Percentiles rank a stretch among this genome's conserved stretches.
Conservation (phyloP, 768 basidiomycete species). For the Suillus plorans region DNA sequence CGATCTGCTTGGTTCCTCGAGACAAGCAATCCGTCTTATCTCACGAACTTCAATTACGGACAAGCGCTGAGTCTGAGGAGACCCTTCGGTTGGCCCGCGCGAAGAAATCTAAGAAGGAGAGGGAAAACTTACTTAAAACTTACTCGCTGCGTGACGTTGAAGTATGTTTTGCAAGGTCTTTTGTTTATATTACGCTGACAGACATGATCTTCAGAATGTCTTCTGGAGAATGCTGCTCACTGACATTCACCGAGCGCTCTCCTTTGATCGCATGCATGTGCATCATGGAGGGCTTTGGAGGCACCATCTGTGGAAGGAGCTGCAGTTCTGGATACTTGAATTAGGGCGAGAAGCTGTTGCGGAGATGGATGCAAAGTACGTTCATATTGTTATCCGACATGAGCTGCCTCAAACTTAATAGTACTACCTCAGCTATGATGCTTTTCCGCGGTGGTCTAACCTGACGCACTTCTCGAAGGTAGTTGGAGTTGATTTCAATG, state of each 20-base stretch:
- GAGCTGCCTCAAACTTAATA: neutral
- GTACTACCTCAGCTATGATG: too few relatives aligned
- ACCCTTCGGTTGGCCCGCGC: neutral
- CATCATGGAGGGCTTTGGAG: too few relatives aligned
- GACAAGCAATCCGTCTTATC: neutral
- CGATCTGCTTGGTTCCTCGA: slow-evolving; percentile 14
- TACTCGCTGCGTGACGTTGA: too few relatives aligned
- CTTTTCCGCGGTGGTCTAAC: too few relatives aligned
- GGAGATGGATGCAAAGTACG: neutral
- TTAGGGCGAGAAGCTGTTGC: neutral
- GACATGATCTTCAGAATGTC: too few relatives aligned
- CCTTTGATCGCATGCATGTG: too few relatives aligned
- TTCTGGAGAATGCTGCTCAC: too few relatives aligned
- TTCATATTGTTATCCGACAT: neutral
- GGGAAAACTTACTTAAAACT: slow-evolving; percentile 2
- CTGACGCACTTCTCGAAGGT: too few relatives aligned
- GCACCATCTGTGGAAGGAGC: slow-evolving; percentile 12
- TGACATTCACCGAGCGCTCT: too few relatives aligned
- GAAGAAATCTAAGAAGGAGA: neutral
- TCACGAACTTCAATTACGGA: neutral
- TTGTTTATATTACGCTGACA: too few relatives aligned
- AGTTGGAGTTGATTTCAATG: too few relatives aligned
- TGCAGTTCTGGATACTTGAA: neutral
- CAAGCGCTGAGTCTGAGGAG: neutral
- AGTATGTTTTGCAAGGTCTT: too few relatives aligned